Conservation (phyloP, 164 flowering plant species). For the Pachysandra terminalis region DNA sequence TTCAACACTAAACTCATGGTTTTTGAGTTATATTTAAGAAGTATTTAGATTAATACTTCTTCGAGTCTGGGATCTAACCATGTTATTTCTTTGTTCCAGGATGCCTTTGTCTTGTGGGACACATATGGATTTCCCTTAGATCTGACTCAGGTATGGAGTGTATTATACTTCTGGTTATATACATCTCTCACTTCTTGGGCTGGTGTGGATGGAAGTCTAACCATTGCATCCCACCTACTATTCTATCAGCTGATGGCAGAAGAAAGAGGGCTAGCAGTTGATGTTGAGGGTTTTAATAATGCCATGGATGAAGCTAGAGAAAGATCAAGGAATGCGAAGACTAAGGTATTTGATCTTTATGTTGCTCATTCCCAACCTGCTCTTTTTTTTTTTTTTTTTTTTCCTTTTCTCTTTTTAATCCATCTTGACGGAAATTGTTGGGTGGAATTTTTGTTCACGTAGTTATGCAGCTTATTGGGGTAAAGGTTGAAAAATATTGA, state of each 20-base stretch:
- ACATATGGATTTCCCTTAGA: constrained; percentile 98
- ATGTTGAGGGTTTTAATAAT: constrained; percentile 63
- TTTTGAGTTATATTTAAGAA: background rate
- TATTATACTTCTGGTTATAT: background rate
- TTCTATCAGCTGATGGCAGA: constrained; percentile 89
- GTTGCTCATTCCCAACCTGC: no score
- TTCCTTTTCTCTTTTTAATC: background rate
- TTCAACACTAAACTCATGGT: no score
- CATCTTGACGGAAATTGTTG: background rate
- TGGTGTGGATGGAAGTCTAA: background rate
- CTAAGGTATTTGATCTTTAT: constrained; percentile 45
- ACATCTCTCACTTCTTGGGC: background rate
- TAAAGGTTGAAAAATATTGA: no score
- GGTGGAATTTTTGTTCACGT: background rate
- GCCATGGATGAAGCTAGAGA: constrained; percentile 92
- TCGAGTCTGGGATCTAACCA: background rate
- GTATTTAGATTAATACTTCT: background rate
- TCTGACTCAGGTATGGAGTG: constrained; percentile 74
- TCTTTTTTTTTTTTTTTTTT: background rate
- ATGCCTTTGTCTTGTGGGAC: constrained; percentile 97
- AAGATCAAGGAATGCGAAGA: constrained; percentile 85
- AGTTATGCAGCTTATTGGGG: background rate
- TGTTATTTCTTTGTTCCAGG: constrained; percentile 50
- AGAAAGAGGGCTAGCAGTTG: constrained; percentile 81
- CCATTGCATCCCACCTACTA: background rate